A percentile compares a stretch with the other conserved stretches of the same genome.
Evolutionary conservation across 495 filamentous ascomycete species (phyloP).

Genomic region (Pyrenopolyporus hunteri): DNA sequence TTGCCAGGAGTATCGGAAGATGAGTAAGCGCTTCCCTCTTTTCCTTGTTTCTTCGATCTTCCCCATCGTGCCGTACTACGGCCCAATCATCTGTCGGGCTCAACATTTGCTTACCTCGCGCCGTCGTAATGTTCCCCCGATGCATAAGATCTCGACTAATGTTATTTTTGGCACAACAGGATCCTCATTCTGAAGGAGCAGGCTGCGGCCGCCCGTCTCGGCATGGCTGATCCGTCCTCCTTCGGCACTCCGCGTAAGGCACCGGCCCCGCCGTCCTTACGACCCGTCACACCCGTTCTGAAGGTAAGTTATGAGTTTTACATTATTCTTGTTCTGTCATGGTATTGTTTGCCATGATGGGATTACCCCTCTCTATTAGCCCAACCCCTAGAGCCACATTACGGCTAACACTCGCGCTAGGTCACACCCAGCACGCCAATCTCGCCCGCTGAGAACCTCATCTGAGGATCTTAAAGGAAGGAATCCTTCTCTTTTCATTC

Average conservation of each 20-base stretch:
- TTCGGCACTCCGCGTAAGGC: slow-evolving; percentile 39
- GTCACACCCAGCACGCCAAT: slow-evolving; percentile 27
- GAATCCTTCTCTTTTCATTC: background rate
- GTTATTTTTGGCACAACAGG: slow-evolving; percentile 12
- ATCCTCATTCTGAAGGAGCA: slow-evolving; percentile 51
- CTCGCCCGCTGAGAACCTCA: slow-evolving; percentile 29
- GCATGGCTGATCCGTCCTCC: slow-evolving; percentile 33
- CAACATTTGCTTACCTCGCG: slow-evolving; percentile 14
- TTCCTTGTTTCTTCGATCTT: background rate
- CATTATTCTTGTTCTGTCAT: background rate
- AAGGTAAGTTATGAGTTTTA: slow-evolving; percentile 22
- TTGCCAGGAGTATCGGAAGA: slow-evolving; percentile 52
- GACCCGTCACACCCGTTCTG: slow-evolving; percentile 20
- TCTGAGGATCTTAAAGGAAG: slow-evolving; percentile 8
- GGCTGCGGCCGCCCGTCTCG: slow-evolving; percentile 47
- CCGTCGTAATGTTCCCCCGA: slow-evolving; percentile 7
- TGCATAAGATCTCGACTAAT: background rate
- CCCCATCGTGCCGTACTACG: slow-evolving; percentile 14
- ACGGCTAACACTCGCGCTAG: slow-evolving; percentile 1
- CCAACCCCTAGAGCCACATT: too few relatives aligned
- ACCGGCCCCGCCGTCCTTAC: slow-evolving; percentile 29
- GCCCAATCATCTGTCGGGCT: slow-evolving; percentile 3
- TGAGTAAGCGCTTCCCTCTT: slow-evolving; percentile 44
- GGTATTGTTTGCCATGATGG: background rate
- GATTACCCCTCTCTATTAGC: too few relatives aligned